Percentiles rank a stretch among this genome's conserved stretches.
These are phyloP conservation scores for Arthrinium puccinioides DNA, from an alignment of 2,329 filamentous ascomycete genomes.

Conservation along the genomic window DNA sequence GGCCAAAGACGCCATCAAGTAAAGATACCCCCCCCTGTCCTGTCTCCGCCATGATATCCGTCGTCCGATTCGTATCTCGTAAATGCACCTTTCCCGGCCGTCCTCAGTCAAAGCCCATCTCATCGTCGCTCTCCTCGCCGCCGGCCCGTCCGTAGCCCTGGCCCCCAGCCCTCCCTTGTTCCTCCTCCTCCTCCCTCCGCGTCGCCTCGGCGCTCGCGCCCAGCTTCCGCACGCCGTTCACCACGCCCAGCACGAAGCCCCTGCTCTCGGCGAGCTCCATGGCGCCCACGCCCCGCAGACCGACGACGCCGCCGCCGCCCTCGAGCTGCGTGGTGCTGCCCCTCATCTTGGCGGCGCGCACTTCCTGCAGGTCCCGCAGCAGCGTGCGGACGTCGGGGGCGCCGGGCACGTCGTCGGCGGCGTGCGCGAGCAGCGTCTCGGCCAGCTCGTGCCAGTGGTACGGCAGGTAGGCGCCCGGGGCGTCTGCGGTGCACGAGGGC, in stretches of 20 bases:
- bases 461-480: conserved; percentile 65
- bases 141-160: conserved; percentile 48
- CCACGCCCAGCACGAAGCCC: conserved; percentile 75
- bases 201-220: conserved; percentile 73
- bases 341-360: conserved; percentile 82
- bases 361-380: conserved; percentile 76
- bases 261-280: conserved; percentile 89
- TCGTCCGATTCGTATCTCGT: background rate
- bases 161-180: conserved; percentile 49
- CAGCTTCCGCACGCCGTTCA: conserved; percentile 81
- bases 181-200: conserved; percentile 68
- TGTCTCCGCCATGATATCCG: background rate
- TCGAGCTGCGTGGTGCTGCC: conserved; percentile 66
- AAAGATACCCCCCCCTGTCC: too few relatives aligned
- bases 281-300: conserved; percentile 68
- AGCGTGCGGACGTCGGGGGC: conserved; percentile 68
- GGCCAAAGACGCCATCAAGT: too few relatives aligned
- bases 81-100: conserved; percentile 11
- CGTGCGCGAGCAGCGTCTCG: conserved; percentile 79
- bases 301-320: conserved; percentile 63
- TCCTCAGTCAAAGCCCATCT: conserved; percentile 24
- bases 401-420: conserved; percentile 71
- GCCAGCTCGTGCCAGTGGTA: conserved; percentile 95
- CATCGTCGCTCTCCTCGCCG: conserved; percentile 56
- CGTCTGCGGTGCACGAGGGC: conserved; percentile 62